Evolutionary conservation across 345 rosid species (phyloP).

Genomic region (Jatropha curcas): DNA sequence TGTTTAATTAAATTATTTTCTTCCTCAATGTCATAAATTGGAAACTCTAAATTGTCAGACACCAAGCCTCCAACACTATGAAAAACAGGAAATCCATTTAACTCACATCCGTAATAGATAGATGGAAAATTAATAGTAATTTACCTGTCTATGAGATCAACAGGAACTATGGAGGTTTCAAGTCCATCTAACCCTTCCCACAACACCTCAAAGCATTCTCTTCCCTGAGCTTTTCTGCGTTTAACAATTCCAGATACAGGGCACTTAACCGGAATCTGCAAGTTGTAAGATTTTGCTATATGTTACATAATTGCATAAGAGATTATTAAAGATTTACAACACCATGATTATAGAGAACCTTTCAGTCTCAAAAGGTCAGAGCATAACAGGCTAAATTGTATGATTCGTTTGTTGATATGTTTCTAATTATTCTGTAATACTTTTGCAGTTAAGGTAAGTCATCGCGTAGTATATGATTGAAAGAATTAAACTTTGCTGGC

Average conservation of each 20-base stretch:
- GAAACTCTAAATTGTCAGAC: not conserved
- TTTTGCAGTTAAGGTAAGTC: not conserved
- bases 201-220: slow-evolving; percentile 71
- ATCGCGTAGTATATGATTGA: not conserved
- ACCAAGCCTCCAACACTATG: not conserved
- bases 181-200: slow-evolving; percentile 72
- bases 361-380: too few species aligned
- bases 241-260: slow-evolving; percentile 77
- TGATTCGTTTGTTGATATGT: not conserved
- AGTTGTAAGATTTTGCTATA: not conserved
- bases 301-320: not conserved
- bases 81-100: not conserved
- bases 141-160: slow-evolving; percentile 80
- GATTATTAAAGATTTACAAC: not conserved
- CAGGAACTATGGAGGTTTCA: slow-evolving; percentile 65
- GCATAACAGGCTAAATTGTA: not conserved
- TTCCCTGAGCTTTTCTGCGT: slow-evolving; percentile 65
- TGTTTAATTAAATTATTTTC: too few species aligned
- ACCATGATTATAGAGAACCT: not conserved
- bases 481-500: not conserved
- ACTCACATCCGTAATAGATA: not conserved
- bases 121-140: not conserved
- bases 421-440: not conserved
- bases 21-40: too few species aligned
- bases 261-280: slow-evolving; percentile 70